A percentile compares a stretch with the other conserved stretches of the same genome.
Evolutionary conservation across 164 flowering plant species (phyloP).

Genomic region (Stephania japonica): DNA sequence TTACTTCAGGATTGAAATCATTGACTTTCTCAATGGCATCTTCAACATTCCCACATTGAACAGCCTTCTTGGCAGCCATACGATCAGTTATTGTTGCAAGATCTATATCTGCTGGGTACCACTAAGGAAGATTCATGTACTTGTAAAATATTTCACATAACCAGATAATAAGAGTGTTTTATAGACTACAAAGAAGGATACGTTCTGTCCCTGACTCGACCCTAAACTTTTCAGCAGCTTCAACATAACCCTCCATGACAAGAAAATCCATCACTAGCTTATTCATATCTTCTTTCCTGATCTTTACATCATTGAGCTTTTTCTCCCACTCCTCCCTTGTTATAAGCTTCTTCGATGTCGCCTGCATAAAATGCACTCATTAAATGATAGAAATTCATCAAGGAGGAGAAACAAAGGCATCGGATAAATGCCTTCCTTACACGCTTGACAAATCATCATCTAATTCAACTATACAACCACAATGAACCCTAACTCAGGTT

Average conservation of each 20-base stretch:
- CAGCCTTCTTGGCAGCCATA: conserved; percentile 91
- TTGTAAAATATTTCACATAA: not conserved
- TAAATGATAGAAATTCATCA: not conserved
- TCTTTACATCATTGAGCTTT: conserved; percentile 62
- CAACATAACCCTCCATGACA: conserved; percentile 94
- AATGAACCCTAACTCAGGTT: not conserved
- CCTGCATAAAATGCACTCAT: conserved; percentile 26
- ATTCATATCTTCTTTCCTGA: conserved; percentile 91
- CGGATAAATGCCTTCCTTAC: not conserved
- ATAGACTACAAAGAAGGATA: conserved; percentile 38
- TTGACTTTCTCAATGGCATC: conserved; percentile 96
- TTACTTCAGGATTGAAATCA: conserved; percentile 91
- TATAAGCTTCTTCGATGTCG: conserved; percentile 67
- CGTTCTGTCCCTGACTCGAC: conserved; percentile 87
- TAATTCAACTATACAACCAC: not conserved
- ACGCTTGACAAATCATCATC: not conserved
- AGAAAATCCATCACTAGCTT: conserved; percentile 93
- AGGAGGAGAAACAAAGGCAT: not conserved
- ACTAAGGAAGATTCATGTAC: conserved; percentile 32
- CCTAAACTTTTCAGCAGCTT: conserved; percentile 67
- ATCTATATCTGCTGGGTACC: conserved; percentile 72
- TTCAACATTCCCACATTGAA: conserved; percentile 83
- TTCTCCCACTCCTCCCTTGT: conserved; percentile 94
- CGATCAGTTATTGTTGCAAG: conserved; percentile 85
- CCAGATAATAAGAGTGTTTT: not conserved